Evolutionary conservation across 495 filamentous ascomycete species (phyloP).

Genomic region (Chaetomium cochliodes): DNA sequence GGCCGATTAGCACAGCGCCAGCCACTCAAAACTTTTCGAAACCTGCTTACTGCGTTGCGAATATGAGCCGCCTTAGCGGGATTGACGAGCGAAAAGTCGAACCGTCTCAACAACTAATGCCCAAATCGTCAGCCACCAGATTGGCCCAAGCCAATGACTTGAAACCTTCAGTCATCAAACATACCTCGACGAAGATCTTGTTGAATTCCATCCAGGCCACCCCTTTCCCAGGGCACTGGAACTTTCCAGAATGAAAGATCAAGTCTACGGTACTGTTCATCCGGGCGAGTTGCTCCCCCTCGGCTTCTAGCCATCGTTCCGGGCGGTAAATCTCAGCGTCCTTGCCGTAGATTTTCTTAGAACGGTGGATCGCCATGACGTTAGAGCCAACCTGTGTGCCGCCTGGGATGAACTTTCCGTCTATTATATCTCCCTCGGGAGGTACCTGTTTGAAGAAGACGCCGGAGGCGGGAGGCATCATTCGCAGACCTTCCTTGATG

Average conservation of each 20-base stretch:
- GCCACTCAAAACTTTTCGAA: not conserved
- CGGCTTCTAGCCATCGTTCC: slow-evolving; percentile 52
- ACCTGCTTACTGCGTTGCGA: not conserved
- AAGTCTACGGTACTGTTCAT: slow-evolving; percentile 41
- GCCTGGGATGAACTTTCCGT: slow-evolving; percentile 50
- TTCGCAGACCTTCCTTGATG: slow-evolving; percentile 46
- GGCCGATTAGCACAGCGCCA: not conserved
- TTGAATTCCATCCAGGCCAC: slow-evolving; percentile 46
- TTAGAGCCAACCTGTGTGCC: slow-evolving; percentile 48
- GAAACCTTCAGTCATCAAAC: not conserved
- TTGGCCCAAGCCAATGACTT: too few relatives aligned
- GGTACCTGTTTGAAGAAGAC: slow-evolving; percentile 48
- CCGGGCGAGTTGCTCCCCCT: slow-evolving; percentile 31
- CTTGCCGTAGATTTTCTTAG: slow-evolving; percentile 40
- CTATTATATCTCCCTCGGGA: slow-evolving; percentile 50
- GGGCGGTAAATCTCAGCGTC: slow-evolving; percentile 49
- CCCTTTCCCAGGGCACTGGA: slow-evolving; percentile 38
- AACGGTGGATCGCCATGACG: slow-evolving; percentile 27
- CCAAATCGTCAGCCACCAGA: not conserved
- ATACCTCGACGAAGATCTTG: slow-evolving; percentile 54
- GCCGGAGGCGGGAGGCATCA: slow-evolving; percentile 43
- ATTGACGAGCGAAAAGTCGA: not conserved
- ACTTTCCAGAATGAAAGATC: slow-evolving; percentile 40
- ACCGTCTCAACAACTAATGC: not conserved
- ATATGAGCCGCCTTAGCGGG: not conserved